Evolutionary conservation across 257 asterid species (phyloP).

Genomic region (Solanum chiquidenum): DNA sequence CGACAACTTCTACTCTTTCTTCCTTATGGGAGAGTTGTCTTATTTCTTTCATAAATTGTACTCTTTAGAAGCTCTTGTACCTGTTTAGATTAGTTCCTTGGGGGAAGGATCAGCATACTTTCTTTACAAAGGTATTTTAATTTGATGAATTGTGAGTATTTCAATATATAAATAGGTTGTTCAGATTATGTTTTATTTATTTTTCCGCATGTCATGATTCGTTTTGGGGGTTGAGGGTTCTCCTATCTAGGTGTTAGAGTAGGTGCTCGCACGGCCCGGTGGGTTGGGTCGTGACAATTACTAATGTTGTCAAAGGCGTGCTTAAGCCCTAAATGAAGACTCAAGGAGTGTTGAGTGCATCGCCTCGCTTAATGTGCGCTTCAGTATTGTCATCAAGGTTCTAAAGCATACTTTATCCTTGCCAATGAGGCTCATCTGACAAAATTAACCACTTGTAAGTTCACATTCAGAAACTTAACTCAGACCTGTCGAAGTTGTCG

Average conservation of each 20-base stretch:
- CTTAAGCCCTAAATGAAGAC: background rate
- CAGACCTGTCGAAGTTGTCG: constrained; percentile 94
- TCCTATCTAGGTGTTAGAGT: background rate
- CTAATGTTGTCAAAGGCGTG: background rate
- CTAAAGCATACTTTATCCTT: background rate
- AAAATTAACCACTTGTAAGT: background rate
- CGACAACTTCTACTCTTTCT: background rate
- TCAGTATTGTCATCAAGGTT: background rate
- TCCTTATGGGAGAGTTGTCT: background rate
- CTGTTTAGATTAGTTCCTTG: background rate
- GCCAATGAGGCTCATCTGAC: background rate
- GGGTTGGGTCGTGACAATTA: background rate
- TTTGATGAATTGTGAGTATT: background rate
- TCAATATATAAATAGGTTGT: background rate
- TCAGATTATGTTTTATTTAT: background rate
- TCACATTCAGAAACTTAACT: background rate
- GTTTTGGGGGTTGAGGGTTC: background rate
- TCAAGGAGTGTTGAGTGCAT: background rate
- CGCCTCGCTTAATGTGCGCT: background rate
- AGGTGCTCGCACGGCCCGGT: background rate
- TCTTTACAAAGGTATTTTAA: background rate
- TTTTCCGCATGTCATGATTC: background rate
- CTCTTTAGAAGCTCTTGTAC: background rate
- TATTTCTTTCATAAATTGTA: background rate
- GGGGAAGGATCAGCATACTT: background rate